Evolutionary conservation across 2,329 filamentous ascomycete genomes (phyloP), one percentile per base, ranked within the genome.

Genomic region (Blumeria graminis): DNA sequence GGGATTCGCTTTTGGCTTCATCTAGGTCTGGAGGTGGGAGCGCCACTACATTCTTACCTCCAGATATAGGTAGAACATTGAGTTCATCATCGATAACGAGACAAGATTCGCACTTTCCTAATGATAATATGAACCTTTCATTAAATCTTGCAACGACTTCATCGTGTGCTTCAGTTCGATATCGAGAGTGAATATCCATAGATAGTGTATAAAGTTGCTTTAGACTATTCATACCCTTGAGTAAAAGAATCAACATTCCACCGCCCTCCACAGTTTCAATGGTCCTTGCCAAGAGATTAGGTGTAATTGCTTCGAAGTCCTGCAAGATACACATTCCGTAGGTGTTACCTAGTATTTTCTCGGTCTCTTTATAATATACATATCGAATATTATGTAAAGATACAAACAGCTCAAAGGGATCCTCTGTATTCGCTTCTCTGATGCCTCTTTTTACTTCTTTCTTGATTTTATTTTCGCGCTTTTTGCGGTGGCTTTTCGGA

Each of bases 281-380:
- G 0, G 89, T 95, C 60, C 90, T 80, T 22, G 92, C 92, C 35
- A 98, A 77, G 61, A 95, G 76, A 67, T 98, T 98, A n/a, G 92
- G 92, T 9, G 92, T 98, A 62, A 98, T 78, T 43, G 89, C 92
- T 70, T 98, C 92, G 65, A 98, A 98, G 67, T 98, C 92, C 69
- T 98, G 92, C 63, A 98, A 72, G 61, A 98, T 94, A 68, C 88
- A 95, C 86, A 95, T 95, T 67, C 90, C 90, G 67, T 92, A 98
- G 46, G 92, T 98, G 69, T 96, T 94, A 68, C 92, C 92, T 57
- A 96, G 71, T 66, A 98, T 95, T 75, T 95, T 96, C 66, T 98
- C 92, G 33, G 92, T 96, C 72, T 98, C 92, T 71, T 98, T 98
- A 75, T 98, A 98, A 76, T 94, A 98, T 57, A 92, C 87, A 77